A percentile compares a stretch with the other conserved stretches of the same genome.
These are phyloP conservation scores for Biscogniauxia mediterranea DNA, from an alignment of 2,329 filamentous ascomycete genomes.

Conservation along the genomic window DNA sequence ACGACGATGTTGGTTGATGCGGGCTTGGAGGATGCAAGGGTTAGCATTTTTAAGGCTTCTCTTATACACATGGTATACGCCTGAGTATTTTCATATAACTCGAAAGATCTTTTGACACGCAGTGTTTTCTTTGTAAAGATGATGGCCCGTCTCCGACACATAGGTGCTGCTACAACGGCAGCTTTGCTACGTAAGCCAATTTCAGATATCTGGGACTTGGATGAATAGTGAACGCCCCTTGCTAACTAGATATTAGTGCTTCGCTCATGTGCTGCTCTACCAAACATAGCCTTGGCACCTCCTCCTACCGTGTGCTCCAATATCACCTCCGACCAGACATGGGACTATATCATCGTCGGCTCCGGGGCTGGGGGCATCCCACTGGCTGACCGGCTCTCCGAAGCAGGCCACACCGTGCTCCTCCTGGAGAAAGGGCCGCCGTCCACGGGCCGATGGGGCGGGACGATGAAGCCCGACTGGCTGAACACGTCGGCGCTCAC, in stretches of 20 bases:
- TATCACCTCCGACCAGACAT: conserved; percentile 33
- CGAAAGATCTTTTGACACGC: not conserved
- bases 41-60: not conserved
- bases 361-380: conserved; percentile 56
- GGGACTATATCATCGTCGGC: conserved; percentile 60
- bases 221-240: not conserved
- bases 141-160: conserved; percentile 13
- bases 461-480: conserved; percentile 59
- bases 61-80: not conserved
- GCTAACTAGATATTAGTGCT: conserved; percentile 18
- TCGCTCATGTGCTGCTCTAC: conserved; percentile 19
- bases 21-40: not conserved
- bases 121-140: conserved; percentile 8
- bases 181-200: conserved; percentile 17
- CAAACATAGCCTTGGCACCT: conserved; percentile 22
- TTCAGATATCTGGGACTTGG: not conserved
- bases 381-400: conserved; percentile 58
- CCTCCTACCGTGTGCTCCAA: conserved; percentile 23
- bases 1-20: not conserved
- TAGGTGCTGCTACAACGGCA: conserved; percentile 15
- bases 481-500: conserved; percentile 58
- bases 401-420: conserved; percentile 61
- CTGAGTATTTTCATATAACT: not conserved
- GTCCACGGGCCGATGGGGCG: conserved; percentile 61
- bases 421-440: conserved; percentile 57